Conservation (phyloP, 768 basidiomycete genomes). For the Chlorophyllum brunneum region DNA sequence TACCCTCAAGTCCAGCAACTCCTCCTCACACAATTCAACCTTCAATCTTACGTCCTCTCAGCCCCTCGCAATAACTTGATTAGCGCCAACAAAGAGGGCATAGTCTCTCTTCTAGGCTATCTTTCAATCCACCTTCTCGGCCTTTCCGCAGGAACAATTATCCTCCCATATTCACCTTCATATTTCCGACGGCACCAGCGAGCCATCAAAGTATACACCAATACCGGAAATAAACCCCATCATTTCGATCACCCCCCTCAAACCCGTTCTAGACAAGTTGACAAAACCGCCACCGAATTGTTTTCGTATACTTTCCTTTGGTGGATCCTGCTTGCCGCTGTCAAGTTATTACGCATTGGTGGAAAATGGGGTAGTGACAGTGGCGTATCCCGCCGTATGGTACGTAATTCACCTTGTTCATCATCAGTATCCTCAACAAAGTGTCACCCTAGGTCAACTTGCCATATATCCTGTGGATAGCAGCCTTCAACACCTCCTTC, state of each 20-base stretch:
- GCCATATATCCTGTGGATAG: conserved; percentile 85
- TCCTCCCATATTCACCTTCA: conserved; percentile 76
- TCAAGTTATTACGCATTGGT: conserved; percentile 35
- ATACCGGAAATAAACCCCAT: conserved; percentile 16
- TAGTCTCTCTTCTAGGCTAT: conserved; percentile 84
- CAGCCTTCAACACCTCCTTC: conserved; percentile 85
- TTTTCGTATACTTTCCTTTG: conserved; percentile 74
- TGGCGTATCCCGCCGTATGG: conserved; percentile 46
- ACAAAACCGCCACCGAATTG: conserved; percentile 74
- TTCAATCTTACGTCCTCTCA: conserved; percentile 63
- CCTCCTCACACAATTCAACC: conserved; percentile 46
- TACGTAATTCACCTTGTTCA: conserved; percentile 18
- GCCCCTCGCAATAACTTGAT: conserved; percentile 62
- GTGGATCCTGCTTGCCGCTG: conserved; percentile 60
- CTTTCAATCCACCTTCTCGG: conserved; percentile 87
- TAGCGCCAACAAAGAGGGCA: conserved; percentile 88
- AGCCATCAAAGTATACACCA: conserved; percentile 14
- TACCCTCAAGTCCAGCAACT: conserved; percentile 63
- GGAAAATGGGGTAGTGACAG: conserved; percentile 23
- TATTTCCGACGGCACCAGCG: conserved; percentile 60
- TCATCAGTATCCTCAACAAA: neutral
- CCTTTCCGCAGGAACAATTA: conserved; percentile 71
- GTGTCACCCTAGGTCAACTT: conserved; percentile 66
- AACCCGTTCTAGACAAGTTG: conserved; percentile 47
- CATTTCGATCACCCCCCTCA: conserved; percentile 18